Conservation (phyloP, 1,284 basidiomycete species). For the Anthracocystis walkeri region DNA sequence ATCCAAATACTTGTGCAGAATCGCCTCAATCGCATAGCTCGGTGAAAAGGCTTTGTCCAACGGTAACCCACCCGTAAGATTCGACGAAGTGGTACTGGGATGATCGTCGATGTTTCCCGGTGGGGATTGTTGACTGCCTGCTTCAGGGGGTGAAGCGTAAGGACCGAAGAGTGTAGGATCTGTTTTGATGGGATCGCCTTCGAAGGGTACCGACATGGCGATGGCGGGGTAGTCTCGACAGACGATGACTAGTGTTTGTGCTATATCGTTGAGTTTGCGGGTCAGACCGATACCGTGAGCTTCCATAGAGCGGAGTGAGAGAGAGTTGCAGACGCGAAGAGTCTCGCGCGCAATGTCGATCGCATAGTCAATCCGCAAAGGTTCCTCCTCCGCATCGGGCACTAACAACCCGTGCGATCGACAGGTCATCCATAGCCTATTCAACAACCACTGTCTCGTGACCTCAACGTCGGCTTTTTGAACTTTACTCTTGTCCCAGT, state of each 20-base stretch:
- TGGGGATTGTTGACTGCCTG: conserved; percentile 3
- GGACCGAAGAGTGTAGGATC: conserved; percentile 43
- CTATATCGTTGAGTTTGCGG: conserved; percentile 60
- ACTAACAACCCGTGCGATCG: conserved; percentile 45
- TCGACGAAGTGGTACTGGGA: conserved; percentile 16
- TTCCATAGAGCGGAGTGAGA: conserved; percentile 55
- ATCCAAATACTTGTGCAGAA: conserved; percentile 57
- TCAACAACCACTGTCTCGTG: conserved; percentile 59
- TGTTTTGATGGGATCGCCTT: conserved; percentile 48
- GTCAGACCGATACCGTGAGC: conserved; percentile 60
- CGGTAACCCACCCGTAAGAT: conserved; percentile 9
- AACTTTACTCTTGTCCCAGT: conserved; percentile 50
- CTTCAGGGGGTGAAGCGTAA: conserved; percentile 35
- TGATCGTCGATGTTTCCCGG: conserved; percentile 15
- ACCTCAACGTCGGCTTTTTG: conserved; percentile 62
- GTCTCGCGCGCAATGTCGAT: conserved; percentile 59
- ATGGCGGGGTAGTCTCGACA: conserved; percentile 54
- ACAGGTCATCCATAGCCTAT: conserved; percentile 58
- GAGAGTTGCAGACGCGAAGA: conserved; percentile 53
- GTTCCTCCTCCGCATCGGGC: conserved; percentile 37
- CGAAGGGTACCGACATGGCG: conserved; percentile 49
- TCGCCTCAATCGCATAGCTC: conserved; percentile 49
- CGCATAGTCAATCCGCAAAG: conserved; percentile 51
- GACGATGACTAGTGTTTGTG: conserved; percentile 55
- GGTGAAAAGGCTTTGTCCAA: conserved; percentile 45